A percentile compares a stretch with the other conserved stretches of the same genome.
Evolutionary conservation across 305 asterid species (phyloP).

Genomic region (Solanum chacoense): DNA sequence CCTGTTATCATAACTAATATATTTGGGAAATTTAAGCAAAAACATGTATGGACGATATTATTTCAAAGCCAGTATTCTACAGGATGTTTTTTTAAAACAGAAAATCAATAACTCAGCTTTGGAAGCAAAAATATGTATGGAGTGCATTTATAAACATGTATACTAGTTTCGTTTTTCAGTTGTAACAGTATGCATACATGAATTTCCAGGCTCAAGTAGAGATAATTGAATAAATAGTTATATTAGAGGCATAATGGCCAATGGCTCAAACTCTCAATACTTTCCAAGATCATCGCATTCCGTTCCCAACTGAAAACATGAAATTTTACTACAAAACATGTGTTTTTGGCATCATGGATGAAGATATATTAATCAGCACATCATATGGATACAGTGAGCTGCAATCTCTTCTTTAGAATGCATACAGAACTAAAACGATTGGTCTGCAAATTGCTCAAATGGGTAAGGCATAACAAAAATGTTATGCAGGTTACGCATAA

Average conservation of each 20-base stretch:
- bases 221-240: neutral
- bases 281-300: neutral
- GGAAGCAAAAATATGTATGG: neutral
- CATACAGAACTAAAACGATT: neutral
- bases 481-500: neutral
- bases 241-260: neutral
- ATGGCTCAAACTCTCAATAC: neutral
- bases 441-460: neutral
- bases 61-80: neutral
- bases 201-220: neutral
- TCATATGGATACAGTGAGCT: neutral
- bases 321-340: neutral
- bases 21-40: neutral
- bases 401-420: neutral
- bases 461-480: neutral
- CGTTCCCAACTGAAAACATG: neutral
- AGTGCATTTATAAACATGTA: neutral
- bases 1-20: neutral
- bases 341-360: neutral
- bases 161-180: neutral
- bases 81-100: neutral
- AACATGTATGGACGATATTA: neutral
- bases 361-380: neutral
- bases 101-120: neutral
- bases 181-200: neutral